These are phyloP conservation scores for Salvia miltiorrhiza DNA, from an alignment of 257 asterid genomes.

Conservation along the genomic window DNA sequence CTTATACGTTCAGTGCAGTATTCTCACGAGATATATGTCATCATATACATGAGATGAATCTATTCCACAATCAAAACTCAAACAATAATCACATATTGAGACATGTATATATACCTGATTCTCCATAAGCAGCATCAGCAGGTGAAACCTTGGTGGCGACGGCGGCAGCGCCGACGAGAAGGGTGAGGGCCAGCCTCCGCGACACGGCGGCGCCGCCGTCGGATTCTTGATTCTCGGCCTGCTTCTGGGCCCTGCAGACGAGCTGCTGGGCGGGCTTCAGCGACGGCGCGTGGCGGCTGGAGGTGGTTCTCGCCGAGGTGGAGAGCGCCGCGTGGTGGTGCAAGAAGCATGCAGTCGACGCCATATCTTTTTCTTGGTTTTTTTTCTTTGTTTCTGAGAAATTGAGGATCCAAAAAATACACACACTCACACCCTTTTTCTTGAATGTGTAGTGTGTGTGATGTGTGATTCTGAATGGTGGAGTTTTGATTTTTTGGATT, in stretches of 20 bases:
- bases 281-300: constrained; percentile 33
- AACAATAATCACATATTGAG: too few relatives aligned
- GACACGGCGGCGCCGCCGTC: constrained; percentile 33
- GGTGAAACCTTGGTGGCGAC: constrained; percentile 70
- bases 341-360: constrained; percentile 75
- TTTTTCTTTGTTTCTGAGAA: not conserved
- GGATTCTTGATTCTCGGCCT: constrained; percentile 16
- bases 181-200: constrained; percentile 65
- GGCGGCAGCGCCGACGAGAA: constrained; percentile 69
- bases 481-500: constrained; percentile 36
- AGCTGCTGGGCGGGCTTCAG: constrained; percentile 37
- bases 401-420: not conserved
- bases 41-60: too few relatives aligned
- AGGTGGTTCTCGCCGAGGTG: constrained; percentile 34
- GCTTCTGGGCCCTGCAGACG: constrained; percentile 65
- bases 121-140: constrained; percentile 92
- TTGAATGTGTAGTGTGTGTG: constrained; percentile 13
- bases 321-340: constrained; percentile 48
- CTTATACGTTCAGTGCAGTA: too few relatives aligned
- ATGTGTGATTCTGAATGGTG: constrained; percentile 35
- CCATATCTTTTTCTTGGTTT: constrained; percentile 34
- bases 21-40: too few relatives aligned
- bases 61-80: too few relatives aligned
- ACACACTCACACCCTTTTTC: not conserved
- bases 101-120: too few relatives aligned